Conservation (phyloP, 2,329 filamentous ascomycete species). For the Aspergillus ochraceus region DNA sequence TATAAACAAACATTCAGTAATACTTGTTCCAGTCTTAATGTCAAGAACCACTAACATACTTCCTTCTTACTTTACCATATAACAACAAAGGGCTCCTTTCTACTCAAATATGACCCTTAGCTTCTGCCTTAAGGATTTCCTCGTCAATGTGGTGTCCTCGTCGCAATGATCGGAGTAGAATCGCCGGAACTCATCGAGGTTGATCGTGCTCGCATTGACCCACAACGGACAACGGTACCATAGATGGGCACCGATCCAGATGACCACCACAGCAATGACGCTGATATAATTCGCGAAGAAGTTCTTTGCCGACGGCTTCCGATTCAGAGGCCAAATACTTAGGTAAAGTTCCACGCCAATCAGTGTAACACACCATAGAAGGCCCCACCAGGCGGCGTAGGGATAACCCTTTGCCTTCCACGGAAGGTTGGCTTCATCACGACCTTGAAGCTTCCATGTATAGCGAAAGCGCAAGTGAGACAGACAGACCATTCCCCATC, state of each 20-base stretch:
- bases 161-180: conserved; percentile 12
- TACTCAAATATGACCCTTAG: no score
- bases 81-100: no score
- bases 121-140: neutral
- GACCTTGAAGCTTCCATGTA: conserved; percentile 44
- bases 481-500: conserved; percentile 47
- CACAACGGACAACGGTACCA: conserved; percentile 41
- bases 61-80: no score
- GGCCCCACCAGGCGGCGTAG: conserved; percentile 45
- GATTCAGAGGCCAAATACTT: conserved; percentile 45
- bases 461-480: conserved; percentile 46
- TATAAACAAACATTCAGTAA: no score
- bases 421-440: conserved; percentile 36
- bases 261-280: conserved; percentile 42
- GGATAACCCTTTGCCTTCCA: conserved; percentile 50
- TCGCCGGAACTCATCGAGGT: conserved; percentile 31
- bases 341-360: conserved; percentile 52
- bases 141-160: conserved; percentile 14
- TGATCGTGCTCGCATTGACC: conserved; percentile 33
- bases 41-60: no score
- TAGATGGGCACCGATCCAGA: conserved; percentile 43
- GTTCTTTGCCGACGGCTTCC: conserved; percentile 31
- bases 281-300: conserved; percentile 53
- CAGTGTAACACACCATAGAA: conserved; percentile 46
- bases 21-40: no score